These are phyloP conservation scores for Maudiozyma pseudohumilis DNA, from an alignment of 805 yeast species.

Conservation along the genomic window DNA sequence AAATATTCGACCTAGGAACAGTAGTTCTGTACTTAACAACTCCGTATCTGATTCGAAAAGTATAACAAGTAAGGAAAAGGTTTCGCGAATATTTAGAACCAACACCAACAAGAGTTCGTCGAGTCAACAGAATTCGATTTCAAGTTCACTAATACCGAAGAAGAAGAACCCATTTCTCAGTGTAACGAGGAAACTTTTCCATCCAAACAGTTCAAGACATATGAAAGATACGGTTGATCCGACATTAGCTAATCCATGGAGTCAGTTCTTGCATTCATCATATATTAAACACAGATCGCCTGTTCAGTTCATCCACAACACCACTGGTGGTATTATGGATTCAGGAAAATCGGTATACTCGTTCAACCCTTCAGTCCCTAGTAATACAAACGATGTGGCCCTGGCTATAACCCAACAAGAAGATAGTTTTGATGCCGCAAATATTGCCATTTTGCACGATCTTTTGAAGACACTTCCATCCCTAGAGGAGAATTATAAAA, in stretches of 20 bases:
- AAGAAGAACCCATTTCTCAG: conserved; percentile 14
- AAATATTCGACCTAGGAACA: conserved; percentile 7
- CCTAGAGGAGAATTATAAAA: conserved; percentile 24
- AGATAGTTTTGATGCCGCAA: conserved; percentile 9
- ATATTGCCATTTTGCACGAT: conserved; percentile 22
- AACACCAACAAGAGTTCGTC: conserved; percentile 6
- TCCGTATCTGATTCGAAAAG: conserved; percentile 3
- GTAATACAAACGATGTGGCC: conserved; percentile 14
- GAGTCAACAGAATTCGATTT: conserved; percentile 12
- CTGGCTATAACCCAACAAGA: conserved; percentile 12
- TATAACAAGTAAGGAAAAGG: conserved; percentile 7
- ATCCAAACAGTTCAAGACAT: conserved; percentile 15
- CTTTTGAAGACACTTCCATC: conserved; percentile 25
- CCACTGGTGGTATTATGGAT: conserved; percentile 18
- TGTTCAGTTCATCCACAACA: conserved; percentile 23
- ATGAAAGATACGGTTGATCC: conserved; percentile 17
- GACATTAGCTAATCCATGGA: conserved; percentile 20
- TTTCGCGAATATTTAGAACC: conserved; percentile 10
- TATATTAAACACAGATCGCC: conserved; percentile 25
- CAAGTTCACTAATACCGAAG: conserved; percentile 7
- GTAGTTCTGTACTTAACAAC: conserved; percentile 5
- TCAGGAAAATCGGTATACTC: conserved; percentile 23
- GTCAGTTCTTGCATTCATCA: conserved; percentile 27
- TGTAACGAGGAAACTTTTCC: conserved; percentile 22
- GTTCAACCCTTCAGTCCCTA: conserved; percentile 15